Evolutionary conservation across 768 basidiomycete genomes (phyloP).

Genomic region (Lactarius vividus): DNA sequence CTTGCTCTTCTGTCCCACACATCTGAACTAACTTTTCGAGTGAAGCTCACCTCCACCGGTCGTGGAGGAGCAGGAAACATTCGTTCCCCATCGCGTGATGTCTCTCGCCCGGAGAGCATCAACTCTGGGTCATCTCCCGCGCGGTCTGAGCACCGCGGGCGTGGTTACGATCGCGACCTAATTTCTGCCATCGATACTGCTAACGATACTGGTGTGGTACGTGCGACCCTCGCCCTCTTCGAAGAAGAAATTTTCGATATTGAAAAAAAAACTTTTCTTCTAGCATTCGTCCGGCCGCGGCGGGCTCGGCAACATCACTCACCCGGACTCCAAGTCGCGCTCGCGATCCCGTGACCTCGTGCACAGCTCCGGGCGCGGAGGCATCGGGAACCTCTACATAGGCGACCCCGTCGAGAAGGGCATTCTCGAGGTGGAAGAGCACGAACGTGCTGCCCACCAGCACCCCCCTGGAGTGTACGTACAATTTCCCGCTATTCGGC

Average conservation of each 20-base stretch:
- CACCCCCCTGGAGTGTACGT: slow-evolving; percentile 42
- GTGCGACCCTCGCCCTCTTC: not conserved
- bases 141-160: slow-evolving; percentile 25
- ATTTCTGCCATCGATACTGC: slow-evolving; percentile 25
- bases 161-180: slow-evolving; percentile 32
- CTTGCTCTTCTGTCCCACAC: too few species aligned
- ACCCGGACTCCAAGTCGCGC: slow-evolving; percentile 34
- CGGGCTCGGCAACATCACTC: slow-evolving; percentile 57
- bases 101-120: slow-evolving; percentile 21
- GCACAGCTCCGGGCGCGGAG: slow-evolving; percentile 61
- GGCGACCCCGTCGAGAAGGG: slow-evolving; percentile 32
- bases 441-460: slow-evolving; percentile 35
- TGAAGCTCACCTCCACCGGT: slow-evolving; percentile 54
- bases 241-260: not conserved
- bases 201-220: slow-evolving; percentile 5
- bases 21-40: not conserved
- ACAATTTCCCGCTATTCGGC: not conserved
- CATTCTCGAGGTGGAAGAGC: slow-evolving; percentile 36
- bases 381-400: slow-evolving; percentile 53
- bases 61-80: slow-evolving; percentile 87
- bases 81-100: slow-evolving; percentile 68
- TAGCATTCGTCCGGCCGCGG: slow-evolving; percentile 60
- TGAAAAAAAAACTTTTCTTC: not conserved
- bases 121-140: not conserved
- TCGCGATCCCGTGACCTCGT: slow-evolving; percentile 48